Evolutionary conservation across 495 filamentous ascomycete genomes (phyloP).

Genomic region (Penicillium desertorum): DNA sequence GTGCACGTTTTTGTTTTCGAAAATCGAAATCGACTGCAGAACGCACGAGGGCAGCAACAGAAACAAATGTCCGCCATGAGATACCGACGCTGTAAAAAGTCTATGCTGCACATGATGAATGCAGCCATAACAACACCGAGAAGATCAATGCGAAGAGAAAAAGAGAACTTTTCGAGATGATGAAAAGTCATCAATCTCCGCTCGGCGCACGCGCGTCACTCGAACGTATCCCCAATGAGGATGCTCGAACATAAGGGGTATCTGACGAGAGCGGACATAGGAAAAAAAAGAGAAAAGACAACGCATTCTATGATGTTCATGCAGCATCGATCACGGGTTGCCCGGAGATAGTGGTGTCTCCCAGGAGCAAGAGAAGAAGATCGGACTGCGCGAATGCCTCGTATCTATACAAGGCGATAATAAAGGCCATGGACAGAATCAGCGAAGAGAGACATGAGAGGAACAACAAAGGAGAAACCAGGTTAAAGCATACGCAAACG

Average conservation of each 20-base stretch:
- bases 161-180: conserved; percentile 46
- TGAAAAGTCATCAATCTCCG: conserved; percentile 41
- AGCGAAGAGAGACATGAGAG: conserved; percentile 20
- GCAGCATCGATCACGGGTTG: conserved; percentile 53
- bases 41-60: conserved; percentile 34
- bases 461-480: conserved; percentile 24
- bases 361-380: conserved; percentile 40
- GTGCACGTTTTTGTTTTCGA: conserved; percentile 23
- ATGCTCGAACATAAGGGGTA: conserved; percentile 56
- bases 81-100: conserved; percentile 54
- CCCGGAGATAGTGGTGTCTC: conserved; percentile 33
- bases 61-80: conserved; percentile 48
- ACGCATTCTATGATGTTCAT: conserved; percentile 81
- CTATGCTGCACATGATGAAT: conserved; percentile 48
- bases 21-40: conserved; percentile 20
- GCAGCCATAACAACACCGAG: conserved; percentile 46
- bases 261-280: conserved; percentile 54
- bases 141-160: conserved; percentile 44
- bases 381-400: conserved; percentile 47
- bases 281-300: conserved; percentile 44
- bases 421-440: conserved; percentile 35
- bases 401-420: conserved; percentile 42
- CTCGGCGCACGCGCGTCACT: conserved; percentile 44
- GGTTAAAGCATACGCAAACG: conserved; percentile 25
- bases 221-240: conserved; percentile 42